phyloP scores from a whole-genome alignment of 768 basidiomycete genomes.

The Psilocybe tampanensis region DNA sequence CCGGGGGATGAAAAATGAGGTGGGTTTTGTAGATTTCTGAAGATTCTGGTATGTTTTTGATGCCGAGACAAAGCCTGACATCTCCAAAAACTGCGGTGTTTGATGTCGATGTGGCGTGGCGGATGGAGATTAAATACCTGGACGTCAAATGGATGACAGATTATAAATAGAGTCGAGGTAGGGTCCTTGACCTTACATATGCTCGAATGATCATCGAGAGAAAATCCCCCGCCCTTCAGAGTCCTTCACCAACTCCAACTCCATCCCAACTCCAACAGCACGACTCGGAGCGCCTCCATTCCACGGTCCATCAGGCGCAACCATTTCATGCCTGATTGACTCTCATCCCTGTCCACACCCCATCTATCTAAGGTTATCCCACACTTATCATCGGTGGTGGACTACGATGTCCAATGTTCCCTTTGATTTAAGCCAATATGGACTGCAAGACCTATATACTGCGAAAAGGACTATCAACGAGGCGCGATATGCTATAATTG shows the following conservation, averaged over 20 bases:
- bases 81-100: background rate
- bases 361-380: background rate
- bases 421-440: constrained; percentile 1
- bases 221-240: background rate
- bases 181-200: constrained; percentile 1
- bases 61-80: background rate
- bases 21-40: background rate
- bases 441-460: constrained; percentile 5
- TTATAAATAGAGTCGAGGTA: background rate
- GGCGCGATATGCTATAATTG: constrained; percentile 33
- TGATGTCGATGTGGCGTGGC: background rate
- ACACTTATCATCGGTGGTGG: background rate
- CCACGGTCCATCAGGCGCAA: background rate
- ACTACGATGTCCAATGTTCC: background rate
- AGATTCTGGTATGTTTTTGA: background rate
- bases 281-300: background rate
- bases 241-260: background rate
- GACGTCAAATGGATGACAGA: background rate
- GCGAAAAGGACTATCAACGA: constrained; percentile 10
- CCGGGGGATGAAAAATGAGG: background rate
- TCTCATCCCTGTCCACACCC: background rate
- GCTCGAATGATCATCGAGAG: background rate
- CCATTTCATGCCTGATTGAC: background rate
- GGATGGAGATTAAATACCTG: background rate
- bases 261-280: background rate